Base-by-base conservation (phyloP, 306 rosid species). In the Fragaria nilgerrensis region DNA sequence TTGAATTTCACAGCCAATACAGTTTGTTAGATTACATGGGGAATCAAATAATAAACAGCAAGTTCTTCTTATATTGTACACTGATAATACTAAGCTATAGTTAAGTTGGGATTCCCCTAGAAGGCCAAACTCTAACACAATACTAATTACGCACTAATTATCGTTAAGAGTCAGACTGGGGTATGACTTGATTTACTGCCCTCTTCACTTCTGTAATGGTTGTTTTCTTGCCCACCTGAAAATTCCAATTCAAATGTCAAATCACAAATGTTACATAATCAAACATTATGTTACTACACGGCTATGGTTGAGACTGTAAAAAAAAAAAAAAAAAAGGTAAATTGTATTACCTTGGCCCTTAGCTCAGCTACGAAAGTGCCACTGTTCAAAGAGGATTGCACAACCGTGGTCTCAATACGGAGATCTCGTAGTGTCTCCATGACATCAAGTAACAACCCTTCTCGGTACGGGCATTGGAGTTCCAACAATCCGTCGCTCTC, bases 191-290 rank as follows among this genome's bases (percentile, higher is more conserved):
- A 47, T 89, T 87, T 48, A 95, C 86, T 32, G 96, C 99, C 73
- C 90, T 92, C 89, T 92, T 95, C 78, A 92, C 99, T 79, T 92
- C 97, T 77, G 93, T 90, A 75, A 95, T 95, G 81, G 92, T 92
- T 27, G 90, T 80, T 81, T 85, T 95, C 86, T 86, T 95, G 39
- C 97, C 97, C 49, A 95, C 97, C 91, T 87, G 84, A 64, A 66
- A 72, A 43, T 36, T 9, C 70, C 37, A 50, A 43, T 22, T 75
- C 59, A 68, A 49, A 9, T 2, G 16, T 36, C 7, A 17, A 50
- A 70, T 19, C 49, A 23, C 8, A 11, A 34, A 34, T 71, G 22
- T 70, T 50, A 41, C 64, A 34, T 5, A 5, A 27, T 9, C 37
- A 49, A 19, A 36, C 3, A 13, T 3, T 9, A 0, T 41, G 14